These are phyloP conservation scores for Penicillium manginii DNA, from an alignment of 495 filamentous ascomycete genomes.

Conservation along the genomic window DNA sequence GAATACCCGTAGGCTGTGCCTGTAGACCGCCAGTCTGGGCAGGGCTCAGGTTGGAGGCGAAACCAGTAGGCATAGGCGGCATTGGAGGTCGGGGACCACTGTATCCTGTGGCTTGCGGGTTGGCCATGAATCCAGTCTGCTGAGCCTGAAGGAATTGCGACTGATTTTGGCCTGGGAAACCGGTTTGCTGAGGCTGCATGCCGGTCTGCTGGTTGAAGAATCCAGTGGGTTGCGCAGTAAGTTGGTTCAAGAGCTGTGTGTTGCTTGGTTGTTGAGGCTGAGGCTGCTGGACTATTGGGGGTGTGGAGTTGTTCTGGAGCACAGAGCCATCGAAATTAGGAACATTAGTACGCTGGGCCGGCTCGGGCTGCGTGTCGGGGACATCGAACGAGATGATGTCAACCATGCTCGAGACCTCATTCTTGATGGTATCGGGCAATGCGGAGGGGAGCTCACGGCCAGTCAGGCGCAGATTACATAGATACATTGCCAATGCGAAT, in stretches of 20 bases:
- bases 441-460: conserved; percentile 76
- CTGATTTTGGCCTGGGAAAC: conserved; percentile 45
- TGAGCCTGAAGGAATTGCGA: conserved; percentile 49
- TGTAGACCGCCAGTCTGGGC: conserved; percentile 64
- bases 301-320: conserved; percentile 63
- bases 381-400: conserved; percentile 98
- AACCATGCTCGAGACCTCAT: conserved; percentile 99
- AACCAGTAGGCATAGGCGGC: conserved; percentile 93
- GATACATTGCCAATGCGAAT: conserved; percentile 97
- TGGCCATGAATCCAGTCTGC: conserved; percentile 53
- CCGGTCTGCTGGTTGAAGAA: conserved; percentile 63
- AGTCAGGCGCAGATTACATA: conserved; percentile 90
- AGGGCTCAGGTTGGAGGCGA: conserved; percentile 67
- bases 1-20: conserved; percentile 93
- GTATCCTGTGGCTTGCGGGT: conserved; percentile 65
- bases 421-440: conserved; percentile 84
- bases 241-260: conserved; percentile 73
- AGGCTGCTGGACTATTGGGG: conserved; percentile 82
- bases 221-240: conserved; percentile 71
- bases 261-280: conserved; percentile 79
- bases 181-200: conserved; percentile 55
- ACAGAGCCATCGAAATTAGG: conserved; percentile 75
- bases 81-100: conserved; percentile 84
- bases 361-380: conserved; percentile 68
- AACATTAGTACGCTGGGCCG: conserved; percentile 63